Conservation (phyloP, 2,329 filamentous ascomycete species). For the Xylaria arbuscula region DNA sequence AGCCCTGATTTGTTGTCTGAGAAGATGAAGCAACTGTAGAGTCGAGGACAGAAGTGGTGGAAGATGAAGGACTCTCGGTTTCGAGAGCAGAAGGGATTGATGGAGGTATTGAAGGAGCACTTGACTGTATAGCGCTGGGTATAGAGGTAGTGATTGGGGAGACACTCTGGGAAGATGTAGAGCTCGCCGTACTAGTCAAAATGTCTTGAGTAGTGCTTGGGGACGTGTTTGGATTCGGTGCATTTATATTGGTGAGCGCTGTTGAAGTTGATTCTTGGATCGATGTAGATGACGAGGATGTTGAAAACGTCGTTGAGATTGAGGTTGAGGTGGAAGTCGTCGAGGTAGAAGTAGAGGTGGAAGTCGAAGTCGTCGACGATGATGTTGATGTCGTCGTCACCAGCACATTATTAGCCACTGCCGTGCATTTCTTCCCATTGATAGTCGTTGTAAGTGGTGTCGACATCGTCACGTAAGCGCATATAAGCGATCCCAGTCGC, state of each 20-base stretch:
- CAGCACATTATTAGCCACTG: constrained; percentile 54
- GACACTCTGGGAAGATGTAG: constrained; percentile 45
- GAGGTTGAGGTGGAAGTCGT: constrained; percentile 27
- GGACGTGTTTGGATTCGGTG: constrained; percentile 5
- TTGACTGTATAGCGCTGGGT: constrained; percentile 36
- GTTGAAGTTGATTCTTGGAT: constrained; percentile 21
- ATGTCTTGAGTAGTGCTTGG: constrained; percentile 38
- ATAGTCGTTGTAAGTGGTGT: constrained; percentile 62
- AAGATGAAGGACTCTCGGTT: constrained; percentile 16
- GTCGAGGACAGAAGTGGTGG: constrained; percentile 10
- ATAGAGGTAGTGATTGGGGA: constrained; percentile 38
- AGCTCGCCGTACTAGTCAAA: constrained; percentile 54
- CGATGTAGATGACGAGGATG: constrained; percentile 26
- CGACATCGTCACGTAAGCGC: constrained; percentile 54
- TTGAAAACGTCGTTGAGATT: constrained; percentile 34
- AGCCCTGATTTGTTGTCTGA: constrained; percentile 31
- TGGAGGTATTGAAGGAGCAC: constrained; percentile 22
- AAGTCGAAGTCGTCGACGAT: constrained; percentile 22
- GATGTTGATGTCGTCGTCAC: constrained; percentile 30
- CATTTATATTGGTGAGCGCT: constrained; percentile 1
- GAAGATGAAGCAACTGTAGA: constrained; percentile 26
- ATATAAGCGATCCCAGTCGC: constrained; percentile 60
- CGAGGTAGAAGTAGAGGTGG: constrained; percentile 27
- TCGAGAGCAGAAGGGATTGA: constrained; percentile 24
- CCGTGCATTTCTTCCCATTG: constrained; percentile 65